These are phyloP conservation scores for Coffea humblotiana DNA, from an alignment of 305 asterid genomes.

Conservation along the genomic window DNA sequence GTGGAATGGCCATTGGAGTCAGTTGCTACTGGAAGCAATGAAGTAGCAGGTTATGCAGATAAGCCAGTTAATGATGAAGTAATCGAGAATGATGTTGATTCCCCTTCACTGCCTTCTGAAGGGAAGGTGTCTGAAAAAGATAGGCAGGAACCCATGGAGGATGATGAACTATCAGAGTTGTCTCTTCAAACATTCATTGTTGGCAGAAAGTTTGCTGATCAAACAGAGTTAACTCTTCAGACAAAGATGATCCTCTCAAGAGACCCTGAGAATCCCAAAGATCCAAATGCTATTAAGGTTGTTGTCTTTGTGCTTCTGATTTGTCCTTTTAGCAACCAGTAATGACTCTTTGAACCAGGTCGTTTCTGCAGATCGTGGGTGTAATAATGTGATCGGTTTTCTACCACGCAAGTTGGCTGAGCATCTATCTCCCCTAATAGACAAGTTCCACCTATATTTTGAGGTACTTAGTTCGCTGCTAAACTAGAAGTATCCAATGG, in stretches of 20 bases:
- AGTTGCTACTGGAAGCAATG: slow-evolving; percentile 19
- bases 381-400: slow-evolving; percentile 62
- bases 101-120: slow-evolving; percentile 29
- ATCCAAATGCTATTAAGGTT: slow-evolving; percentile 88
- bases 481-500: background rate
- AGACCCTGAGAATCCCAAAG: slow-evolving; percentile 72
- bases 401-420: slow-evolving; percentile 80
- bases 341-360: slow-evolving; percentile 50
- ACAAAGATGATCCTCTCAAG: slow-evolving; percentile 60
- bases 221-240: slow-evolving; percentile 43
- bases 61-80: slow-evolving; percentile 26
- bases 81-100: slow-evolving; percentile 20
- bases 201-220: slow-evolving; percentile 70
- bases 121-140: slow-evolving; percentile 29
- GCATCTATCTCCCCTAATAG: slow-evolving; percentile 71
- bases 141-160: slow-evolving; percentile 32
- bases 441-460: slow-evolving; percentile 57
- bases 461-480: slow-evolving; percentile 51
- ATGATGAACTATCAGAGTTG: slow-evolving; percentile 38
- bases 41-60: slow-evolving; percentile 26
- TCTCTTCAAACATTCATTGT: slow-evolving; percentile 65
- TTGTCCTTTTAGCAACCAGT: slow-evolving; percentile 13
- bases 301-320: slow-evolving; percentile 15
- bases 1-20: slow-evolving; percentile 11
- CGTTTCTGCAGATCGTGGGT: slow-evolving; percentile 48